Evolutionary conservation across 805 yeast species (phyloP).

Genomic region (Saturnispora silvae): DNA sequence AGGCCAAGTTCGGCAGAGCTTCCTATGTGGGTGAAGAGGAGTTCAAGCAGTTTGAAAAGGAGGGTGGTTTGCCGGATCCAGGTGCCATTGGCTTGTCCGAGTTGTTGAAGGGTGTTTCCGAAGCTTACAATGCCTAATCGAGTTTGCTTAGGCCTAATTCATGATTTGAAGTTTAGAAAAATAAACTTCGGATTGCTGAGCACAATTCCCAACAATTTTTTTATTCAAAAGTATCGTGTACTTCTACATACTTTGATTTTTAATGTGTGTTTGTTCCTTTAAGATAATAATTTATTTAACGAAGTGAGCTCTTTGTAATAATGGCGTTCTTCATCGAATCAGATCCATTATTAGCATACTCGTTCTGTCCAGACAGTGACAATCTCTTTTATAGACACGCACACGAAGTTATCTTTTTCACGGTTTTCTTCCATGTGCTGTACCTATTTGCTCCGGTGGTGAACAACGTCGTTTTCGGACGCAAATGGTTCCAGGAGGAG

Average conservation of each 20-base stretch:
- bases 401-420: constrained; percentile 63
- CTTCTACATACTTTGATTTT: too few relatives aligned
- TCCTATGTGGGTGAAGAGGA: constrained; percentile 68
- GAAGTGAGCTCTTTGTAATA: too few relatives aligned
- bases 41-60: constrained; percentile 35
- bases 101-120: constrained; percentile 23
- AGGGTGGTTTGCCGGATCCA: constrained; percentile 85
- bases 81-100: constrained; percentile 80
- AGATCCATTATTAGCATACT: constrained; percentile 34
- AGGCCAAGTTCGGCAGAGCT: constrained; percentile 89
- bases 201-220: too few relatives aligned
- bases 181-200: background rate
- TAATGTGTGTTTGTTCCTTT: too few relatives aligned
- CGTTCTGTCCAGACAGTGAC: constrained; percentile 35
- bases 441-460: constrained; percentile 44
- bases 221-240: too few relatives aligned
- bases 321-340: constrained; percentile 15
- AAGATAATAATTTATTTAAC: too few relatives aligned
- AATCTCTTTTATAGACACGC: constrained; percentile 42
- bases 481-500: constrained; percentile 31
- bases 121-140: constrained; percentile 8
- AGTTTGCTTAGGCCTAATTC: background rate
- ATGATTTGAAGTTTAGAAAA: too few relatives aligned
- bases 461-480: constrained; percentile 40
- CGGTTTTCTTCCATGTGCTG: constrained; percentile 47